Evolutionary conservation across 495 filamentous ascomycete species (phyloP).

Genomic region (Pyrenula massariospora): DNA sequence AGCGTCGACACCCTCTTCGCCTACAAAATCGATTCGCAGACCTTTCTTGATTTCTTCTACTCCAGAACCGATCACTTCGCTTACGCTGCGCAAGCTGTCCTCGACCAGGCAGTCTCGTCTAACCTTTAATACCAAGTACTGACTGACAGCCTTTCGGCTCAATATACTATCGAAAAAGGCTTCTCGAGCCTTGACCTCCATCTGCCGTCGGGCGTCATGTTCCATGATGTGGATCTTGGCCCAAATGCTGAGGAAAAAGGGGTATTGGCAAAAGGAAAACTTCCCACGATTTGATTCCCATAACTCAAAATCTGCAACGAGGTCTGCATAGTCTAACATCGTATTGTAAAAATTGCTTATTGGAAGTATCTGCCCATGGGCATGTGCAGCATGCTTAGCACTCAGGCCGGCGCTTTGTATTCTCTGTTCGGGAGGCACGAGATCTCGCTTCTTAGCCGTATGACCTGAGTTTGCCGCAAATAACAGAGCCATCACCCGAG

Average conservation of each 20-base stretch:
- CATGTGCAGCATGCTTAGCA: slow-evolving; percentile 28
- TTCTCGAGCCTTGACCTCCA: slow-evolving; percentile 81
- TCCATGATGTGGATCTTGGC: slow-evolving; percentile 90
- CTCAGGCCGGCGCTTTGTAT: slow-evolving; percentile 9
- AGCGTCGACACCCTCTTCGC: slow-evolving; percentile 87
- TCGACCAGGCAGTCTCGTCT: slow-evolving; percentile 84
- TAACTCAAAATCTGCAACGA: slow-evolving; percentile 76
- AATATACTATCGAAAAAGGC: slow-evolving; percentile 87
- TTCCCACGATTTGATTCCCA: slow-evolving; percentile 70
- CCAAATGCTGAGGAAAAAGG: slow-evolving; percentile 87
- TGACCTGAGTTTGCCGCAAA: slow-evolving; percentile 70
- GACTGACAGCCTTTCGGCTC: slow-evolving; percentile 58
- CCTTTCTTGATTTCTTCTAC: slow-evolving; percentile 90
- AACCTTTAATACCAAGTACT: slow-evolving; percentile 70
- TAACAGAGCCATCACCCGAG: slow-evolving; percentile 69
- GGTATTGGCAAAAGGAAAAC: slow-evolving; percentile 90
- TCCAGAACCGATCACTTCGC: slow-evolving; percentile 73
- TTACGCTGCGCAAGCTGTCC: slow-evolving; percentile 76
- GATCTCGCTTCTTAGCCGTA: slow-evolving; percentile 20
- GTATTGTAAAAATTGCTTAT: slow-evolving; percentile 84
- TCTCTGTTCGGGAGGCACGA: slow-evolving; percentile 12
- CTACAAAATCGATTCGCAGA: slow-evolving; percentile 72
- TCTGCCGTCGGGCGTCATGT: slow-evolving; percentile 81
- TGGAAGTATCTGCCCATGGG: slow-evolving; percentile 54
- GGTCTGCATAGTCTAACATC: slow-evolving; percentile 71